phyloP scores from a whole-genome alignment of 1,139 yeast genomes.

The Debaryomycetaceae sp. region DNA sequence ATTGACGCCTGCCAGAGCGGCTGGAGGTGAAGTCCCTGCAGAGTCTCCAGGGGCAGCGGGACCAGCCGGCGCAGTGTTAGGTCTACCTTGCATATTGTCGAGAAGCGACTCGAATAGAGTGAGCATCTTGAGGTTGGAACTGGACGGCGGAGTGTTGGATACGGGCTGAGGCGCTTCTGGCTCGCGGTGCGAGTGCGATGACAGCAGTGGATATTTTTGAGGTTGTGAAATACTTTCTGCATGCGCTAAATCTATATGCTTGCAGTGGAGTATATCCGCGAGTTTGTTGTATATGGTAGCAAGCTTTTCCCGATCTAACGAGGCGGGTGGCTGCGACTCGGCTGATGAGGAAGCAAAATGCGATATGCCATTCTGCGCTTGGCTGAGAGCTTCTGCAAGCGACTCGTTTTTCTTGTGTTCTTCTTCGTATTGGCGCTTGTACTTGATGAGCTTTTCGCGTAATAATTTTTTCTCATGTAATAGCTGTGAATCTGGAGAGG shows the following conservation, averaged over 20 bases:
- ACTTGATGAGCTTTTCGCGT: conserved; percentile 32
- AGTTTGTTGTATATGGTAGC: conserved; percentile 1
- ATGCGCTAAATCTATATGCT: background rate
- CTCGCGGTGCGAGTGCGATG: background rate
- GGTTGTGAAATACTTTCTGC: background rate
- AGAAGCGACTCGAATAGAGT: conserved; percentile 3
- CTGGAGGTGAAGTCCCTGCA: background rate
- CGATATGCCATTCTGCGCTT: background rate
- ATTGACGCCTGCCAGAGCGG: background rate
- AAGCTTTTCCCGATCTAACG: background rate
- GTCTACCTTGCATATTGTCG: background rate
- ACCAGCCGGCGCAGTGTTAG: background rate
- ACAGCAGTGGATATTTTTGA: background rate
- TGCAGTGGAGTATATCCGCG: conserved; percentile 1
- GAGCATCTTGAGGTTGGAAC: conserved; percentile 1
- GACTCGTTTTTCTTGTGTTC: conserved; percentile 7
- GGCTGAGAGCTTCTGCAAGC: background rate
- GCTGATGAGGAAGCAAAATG: conserved; percentile 2
- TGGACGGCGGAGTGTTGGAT: background rate
- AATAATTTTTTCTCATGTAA: conserved; percentile 28
- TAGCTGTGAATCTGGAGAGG: conserved; percentile 15
- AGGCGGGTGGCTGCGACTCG: background rate
- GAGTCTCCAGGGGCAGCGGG: background rate
- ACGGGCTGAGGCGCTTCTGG: background rate
- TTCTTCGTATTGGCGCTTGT: conserved; percentile 28